Conservation (phyloP, 257 asterid species). For the Ocimum tenuiflorum region DNA sequence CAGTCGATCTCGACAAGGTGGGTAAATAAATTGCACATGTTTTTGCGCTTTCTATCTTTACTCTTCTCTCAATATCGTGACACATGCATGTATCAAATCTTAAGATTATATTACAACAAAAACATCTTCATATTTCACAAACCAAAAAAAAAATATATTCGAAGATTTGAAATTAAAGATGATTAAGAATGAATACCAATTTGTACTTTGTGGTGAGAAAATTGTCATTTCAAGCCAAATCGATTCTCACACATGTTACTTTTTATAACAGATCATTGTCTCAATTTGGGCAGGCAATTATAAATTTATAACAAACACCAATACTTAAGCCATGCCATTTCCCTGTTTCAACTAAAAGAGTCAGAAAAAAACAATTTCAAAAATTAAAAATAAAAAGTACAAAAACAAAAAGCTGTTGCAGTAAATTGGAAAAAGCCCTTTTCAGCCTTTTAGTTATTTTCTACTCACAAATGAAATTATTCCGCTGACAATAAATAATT, state of each 20-base stretch:
- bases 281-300: constrained; percentile 38
- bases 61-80: too few relatives aligned
- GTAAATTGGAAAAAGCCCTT: constrained; percentile 21
- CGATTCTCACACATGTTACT: constrained; percentile 35
- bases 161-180: background rate
- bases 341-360: constrained; percentile 13
- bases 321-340: constrained; percentile 26
- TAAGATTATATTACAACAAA: too few relatives aligned
- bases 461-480: constrained; percentile 30
- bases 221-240: constrained; percentile 26
- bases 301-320: constrained; percentile 40
- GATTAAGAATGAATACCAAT: constrained; percentile 21
- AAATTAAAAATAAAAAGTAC: background rate
- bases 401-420: background rate
- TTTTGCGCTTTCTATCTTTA: too few relatives aligned
- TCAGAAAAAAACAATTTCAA: background rate
- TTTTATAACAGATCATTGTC: constrained; percentile 25
- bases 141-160: background rate
- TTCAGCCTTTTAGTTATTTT: constrained; percentile 29
- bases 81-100: too few relatives aligned
- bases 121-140: too few relatives aligned
- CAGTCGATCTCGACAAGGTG: too few relatives aligned
- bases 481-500: constrained; percentile 35
- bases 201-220: constrained; percentile 27
- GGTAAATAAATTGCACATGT: too few relatives aligned